Evolutionary conservation across 257 asterid genomes (phyloP), one percentile per base, ranked within the genome.

Genomic region (Penstemon newberryi): DNA sequence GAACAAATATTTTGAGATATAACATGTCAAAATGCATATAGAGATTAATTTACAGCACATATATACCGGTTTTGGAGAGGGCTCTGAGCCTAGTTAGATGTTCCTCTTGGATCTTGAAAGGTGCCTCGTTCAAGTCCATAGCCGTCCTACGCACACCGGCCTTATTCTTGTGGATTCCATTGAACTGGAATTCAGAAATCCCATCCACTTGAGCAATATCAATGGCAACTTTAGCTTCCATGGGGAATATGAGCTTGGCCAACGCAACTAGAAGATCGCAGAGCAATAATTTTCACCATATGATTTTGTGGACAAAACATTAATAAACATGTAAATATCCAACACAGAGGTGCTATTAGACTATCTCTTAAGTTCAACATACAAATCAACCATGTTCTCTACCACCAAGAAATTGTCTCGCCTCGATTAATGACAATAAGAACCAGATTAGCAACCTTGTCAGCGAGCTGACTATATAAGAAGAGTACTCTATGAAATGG

Each of bases 191-290:
- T 63, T 84, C 89, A 5, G 87, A 81, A 33, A 96, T 86, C 73
- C 84, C 96, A 60, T 86, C 98, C 73, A 90, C 98, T 79, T 86
- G 95, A 83, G 97, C 96, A 70, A 93, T 93, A 70, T 90, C 98
- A 97, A 93, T 92, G 74, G 97, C 97, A 72, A 92, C 96, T 70
- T 80, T 83, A 47, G 98, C 97, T 86, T 92, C 97, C 79, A 78
- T 83, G 33, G 98, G 98, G 72, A 93, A 93, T 11, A 90, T 82
- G 76, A 85, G 85, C 66, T 79, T 86, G 71, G 98, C 98, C 84
- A 93, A 65, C 42, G 88, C 87, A 86, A 93, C 97, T 93, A 92
- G 64, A 73, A 75, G 70, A 15, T 61, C 52, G 55, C 15, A 11
- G 37, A 68, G 39, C 72, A 44, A 63, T 79, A 70, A 70, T 55